Conservation (phyloP, 1,139 yeast species). For the Casaregolazyma suthepensis region DNA sequence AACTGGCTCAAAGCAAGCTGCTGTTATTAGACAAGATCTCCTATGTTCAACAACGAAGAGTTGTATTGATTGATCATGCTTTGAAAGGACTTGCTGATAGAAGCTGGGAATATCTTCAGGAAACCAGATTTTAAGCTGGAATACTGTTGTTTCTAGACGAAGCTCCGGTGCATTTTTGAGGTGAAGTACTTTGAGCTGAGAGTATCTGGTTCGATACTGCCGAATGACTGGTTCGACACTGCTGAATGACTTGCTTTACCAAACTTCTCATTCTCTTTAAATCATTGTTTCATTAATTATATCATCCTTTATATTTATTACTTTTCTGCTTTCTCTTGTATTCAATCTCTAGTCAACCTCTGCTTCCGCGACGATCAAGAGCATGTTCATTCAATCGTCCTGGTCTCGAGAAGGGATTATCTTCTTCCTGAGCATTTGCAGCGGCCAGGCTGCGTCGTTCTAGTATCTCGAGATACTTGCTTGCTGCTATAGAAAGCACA, state of each 20-base stretch:
- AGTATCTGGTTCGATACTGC: too few species aligned
- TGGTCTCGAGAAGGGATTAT: background rate
- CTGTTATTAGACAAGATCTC: conserved; percentile 33
- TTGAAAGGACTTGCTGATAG: conserved; percentile 32
- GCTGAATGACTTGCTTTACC: too few species aligned
- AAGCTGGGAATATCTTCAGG: conserved; percentile 15
- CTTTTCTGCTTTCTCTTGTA: background rate
- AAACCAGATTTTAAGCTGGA: too few species aligned
- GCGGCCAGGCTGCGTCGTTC: background rate
- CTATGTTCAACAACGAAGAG: conserved; percentile 33
- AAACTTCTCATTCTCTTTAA: too few species aligned
- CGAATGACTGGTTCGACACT: too few species aligned
- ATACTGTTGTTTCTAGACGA: too few species aligned
- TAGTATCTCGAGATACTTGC: conserved; percentile 19
- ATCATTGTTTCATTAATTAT: background rate
- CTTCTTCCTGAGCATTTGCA: background rate
- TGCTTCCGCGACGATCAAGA: background rate
- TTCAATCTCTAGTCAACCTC: background rate
- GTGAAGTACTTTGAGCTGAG: too few species aligned
- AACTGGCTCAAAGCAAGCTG: conserved; percentile 29
- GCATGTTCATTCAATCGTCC: background rate
- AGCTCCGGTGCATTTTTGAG: too few species aligned
- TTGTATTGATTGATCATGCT: conserved; percentile 32
- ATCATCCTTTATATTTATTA: background rate
- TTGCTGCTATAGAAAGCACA: conserved; percentile 21